Conservation (phyloP, 768 basidiomycete species). For the Mycena filopes region DNA sequence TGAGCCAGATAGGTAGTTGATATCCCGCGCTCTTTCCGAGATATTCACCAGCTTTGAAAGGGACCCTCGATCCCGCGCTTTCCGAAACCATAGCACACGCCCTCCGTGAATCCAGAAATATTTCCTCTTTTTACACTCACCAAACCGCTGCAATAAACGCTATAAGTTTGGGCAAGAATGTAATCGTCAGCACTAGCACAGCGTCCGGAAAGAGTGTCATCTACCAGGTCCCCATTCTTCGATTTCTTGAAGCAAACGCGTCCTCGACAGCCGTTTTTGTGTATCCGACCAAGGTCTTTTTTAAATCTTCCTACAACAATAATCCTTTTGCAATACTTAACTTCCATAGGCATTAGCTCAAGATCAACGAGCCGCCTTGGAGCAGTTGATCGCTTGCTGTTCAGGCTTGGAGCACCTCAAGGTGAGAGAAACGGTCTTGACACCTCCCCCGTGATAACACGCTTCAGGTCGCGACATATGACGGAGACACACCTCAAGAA, state of each 20-base stretch:
- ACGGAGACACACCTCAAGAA: conserved; percentile 88
- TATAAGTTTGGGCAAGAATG: conserved; percentile 66
- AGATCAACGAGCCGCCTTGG: conserved; percentile 80
- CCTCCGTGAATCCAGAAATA: conserved; percentile 66
- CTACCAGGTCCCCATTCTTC: conserved; percentile 84
- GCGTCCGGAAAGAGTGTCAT: conserved; percentile 92
- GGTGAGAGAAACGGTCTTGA: conserved; percentile 43
- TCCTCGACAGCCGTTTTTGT: conserved; percentile 81
- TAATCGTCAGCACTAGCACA: conserved; percentile 91
- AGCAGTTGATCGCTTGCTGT: conserved; percentile 70
- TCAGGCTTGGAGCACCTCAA: conserved; percentile 70
- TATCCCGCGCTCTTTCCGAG: neutral
- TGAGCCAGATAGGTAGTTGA: conserved; percentile 59
- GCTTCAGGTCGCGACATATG: conserved; percentile 75
- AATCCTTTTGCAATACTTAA: neutral
- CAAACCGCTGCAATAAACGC: conserved; percentile 80
- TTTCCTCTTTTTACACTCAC: conserved; percentile 71
- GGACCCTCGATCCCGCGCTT: conserved; percentile 61
- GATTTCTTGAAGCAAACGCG: conserved; percentile 68
- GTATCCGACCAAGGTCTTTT: conserved; percentile 88
- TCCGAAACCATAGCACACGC: conserved; percentile 67
- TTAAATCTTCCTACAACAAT: neutral
- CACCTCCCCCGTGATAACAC: neutral
- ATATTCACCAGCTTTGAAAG: conserved; percentile 1
- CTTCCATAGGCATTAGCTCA: conserved; percentile 81